phyloP scores from a whole-genome alignment of 306 rosid species.

The Bauhinia variegata region DNA sequence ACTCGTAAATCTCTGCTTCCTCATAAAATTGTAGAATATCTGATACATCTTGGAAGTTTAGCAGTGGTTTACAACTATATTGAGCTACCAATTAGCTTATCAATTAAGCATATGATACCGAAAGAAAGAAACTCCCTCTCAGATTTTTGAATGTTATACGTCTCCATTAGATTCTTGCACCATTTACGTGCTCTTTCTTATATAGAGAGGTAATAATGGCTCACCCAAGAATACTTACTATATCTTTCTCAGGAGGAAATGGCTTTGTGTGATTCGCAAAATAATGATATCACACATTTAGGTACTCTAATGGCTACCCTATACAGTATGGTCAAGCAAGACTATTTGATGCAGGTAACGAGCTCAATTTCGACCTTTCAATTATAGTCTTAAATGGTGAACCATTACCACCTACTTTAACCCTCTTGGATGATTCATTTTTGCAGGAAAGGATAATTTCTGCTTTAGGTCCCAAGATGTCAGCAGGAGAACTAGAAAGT shows the following conservation, averaged over 20 bases:
- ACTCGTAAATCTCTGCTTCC: background rate
- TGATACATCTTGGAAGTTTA: slow-evolving; percentile 12
- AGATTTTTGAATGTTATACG: background rate
- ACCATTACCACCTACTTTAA: background rate
- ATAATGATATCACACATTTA: slow-evolving; percentile 44
- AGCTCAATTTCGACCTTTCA: slow-evolving; percentile 7
- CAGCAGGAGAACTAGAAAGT: slow-evolving; percentile 68
- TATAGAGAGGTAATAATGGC: slow-evolving; percentile 11
- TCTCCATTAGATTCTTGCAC: slow-evolving; percentile 29
- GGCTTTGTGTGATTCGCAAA: slow-evolving; percentile 37
- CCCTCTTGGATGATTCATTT: background rate
- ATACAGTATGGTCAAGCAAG: slow-evolving; percentile 70
- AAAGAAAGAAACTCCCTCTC: background rate
- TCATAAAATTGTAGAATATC: background rate
- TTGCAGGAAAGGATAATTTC: slow-evolving; percentile 73
- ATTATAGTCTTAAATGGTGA: slow-evolving; percentile 11
- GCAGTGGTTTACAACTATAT: background rate
- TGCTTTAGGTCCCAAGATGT: slow-evolving; percentile 54
- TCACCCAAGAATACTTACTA: background rate
- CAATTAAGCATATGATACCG: background rate
- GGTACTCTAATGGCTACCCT: slow-evolving; percentile 60
- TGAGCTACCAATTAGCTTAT: background rate
- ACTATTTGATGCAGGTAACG: slow-evolving; percentile 76
- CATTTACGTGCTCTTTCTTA: slow-evolving; percentile 19
- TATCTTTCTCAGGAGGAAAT: slow-evolving; percentile 47